Conservation (phyloP, 305 asterid genomes). For the Ajuga reptans region DNA sequence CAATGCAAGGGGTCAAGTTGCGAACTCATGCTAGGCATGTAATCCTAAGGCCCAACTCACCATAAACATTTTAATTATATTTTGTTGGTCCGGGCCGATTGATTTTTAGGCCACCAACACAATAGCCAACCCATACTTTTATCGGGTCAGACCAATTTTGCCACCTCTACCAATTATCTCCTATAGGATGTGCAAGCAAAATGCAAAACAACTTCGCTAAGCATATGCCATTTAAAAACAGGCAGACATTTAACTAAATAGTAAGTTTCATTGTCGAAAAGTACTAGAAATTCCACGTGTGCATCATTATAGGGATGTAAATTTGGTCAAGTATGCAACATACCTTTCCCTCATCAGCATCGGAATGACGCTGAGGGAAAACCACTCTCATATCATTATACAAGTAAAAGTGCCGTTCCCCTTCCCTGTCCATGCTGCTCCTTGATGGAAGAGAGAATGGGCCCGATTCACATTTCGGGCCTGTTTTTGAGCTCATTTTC, state of each 20-base stretch:
- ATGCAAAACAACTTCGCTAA: not conserved
- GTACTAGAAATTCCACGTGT: not conserved
- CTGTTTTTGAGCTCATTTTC: slow-evolving; percentile 43
- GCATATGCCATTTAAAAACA: not conserved
- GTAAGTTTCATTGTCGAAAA: not conserved
- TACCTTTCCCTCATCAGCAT: slow-evolving; percentile 96
- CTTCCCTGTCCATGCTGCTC: slow-evolving; percentile 31
- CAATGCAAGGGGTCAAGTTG: no score
- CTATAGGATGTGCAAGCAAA: not conserved
- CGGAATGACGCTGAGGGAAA: slow-evolving; percentile 92
- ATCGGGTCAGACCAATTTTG: no score
- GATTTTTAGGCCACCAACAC: no score
- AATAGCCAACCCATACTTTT: no score
- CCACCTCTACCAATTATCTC: not conserved
- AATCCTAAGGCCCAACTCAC: no score
- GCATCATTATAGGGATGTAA: not conserved
- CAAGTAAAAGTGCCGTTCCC: slow-evolving; percentile 69
- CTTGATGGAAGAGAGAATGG: slow-evolving; percentile 46
- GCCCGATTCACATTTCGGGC: slow-evolving; percentile 45
- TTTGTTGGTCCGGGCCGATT: no score
- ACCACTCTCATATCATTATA: slow-evolving; percentile 85
- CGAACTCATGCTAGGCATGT: no score
- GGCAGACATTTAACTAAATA: not conserved
- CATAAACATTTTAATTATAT: no score
- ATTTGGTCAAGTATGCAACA: slow-evolving; percentile 4